These are phyloP conservation scores for Neofusicoccum cordaticola DNA, from an alignment of 2,329 filamentous ascomycete species.

Conservation along the genomic window DNA sequence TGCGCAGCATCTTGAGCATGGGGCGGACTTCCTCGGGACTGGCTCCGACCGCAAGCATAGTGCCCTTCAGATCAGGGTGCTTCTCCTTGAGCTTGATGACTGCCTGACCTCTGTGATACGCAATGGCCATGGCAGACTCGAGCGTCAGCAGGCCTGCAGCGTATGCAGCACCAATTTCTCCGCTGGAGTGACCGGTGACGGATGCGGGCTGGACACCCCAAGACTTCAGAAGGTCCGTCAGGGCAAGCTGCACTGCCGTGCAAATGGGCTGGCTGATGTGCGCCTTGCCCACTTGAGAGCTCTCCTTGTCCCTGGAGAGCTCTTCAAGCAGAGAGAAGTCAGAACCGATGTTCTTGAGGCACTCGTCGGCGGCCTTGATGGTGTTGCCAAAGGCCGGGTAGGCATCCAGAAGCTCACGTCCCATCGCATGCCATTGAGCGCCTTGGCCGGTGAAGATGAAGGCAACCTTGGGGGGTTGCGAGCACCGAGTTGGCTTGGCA, in stretches of 20 bases:
- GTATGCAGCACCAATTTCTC: slow-evolving; percentile 33
- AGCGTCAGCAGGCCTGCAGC: slow-evolving; percentile 22
- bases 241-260: slow-evolving; percentile 28
- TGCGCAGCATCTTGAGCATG: neutral
- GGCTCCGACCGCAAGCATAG: slow-evolving; percentile 14
- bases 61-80: neutral
- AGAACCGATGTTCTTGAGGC: slow-evolving; percentile 19
- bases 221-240: slow-evolving; percentile 26
- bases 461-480: slow-evolving; percentile 6
- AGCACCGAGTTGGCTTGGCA: neutral
- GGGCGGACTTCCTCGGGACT: neutral
- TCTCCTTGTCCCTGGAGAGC: slow-evolving; percentile 23
- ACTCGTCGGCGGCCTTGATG: neutral
- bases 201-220: slow-evolving; percentile 27
- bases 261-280: slow-evolving; percentile 27
- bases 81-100: slow-evolving; percentile 8
- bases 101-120: slow-evolving; percentile 24
- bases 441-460: slow-evolving; percentile 34
- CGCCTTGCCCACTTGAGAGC: slow-evolving; percentile 22
- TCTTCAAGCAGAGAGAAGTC: slow-evolving; percentile 24
- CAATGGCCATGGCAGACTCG: slow-evolving; percentile 25
- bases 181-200: slow-evolving; percentile 30
- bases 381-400: slow-evolving; percentile 10
- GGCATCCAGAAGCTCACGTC: slow-evolving; percentile 18
- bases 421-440: slow-evolving; percentile 25